Conservation (phyloP, 2,329 filamentous ascomycete species). For the Aspergillus bombycis region DNA sequence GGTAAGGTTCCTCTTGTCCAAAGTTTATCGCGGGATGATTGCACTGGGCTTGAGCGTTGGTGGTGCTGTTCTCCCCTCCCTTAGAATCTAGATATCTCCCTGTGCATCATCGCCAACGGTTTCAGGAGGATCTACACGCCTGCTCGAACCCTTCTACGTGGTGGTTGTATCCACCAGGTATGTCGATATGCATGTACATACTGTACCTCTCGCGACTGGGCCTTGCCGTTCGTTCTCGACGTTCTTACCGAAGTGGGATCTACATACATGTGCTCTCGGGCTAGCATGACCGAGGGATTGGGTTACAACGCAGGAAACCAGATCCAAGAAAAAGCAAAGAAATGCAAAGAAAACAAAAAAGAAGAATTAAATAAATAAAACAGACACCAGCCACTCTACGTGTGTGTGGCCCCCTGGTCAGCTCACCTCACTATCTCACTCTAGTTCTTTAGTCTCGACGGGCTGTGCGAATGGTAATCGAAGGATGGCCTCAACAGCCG, state of each 20-base stretch:
- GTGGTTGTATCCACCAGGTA: not conserved
- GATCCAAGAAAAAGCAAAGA: not conserved
- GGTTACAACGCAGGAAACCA: not conserved
- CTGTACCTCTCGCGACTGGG: not conserved
- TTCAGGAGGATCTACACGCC: conserved; percentile 3
- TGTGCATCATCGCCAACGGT: conserved; percentile 16
- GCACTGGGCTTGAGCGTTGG: conserved; percentile 1
- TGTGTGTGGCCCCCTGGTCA: not conserved
- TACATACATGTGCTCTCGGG: not conserved
- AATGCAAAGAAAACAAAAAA: not conserved
- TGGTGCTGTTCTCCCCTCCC: not conserved
- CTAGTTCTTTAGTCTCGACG: not conserved
- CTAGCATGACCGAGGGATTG: not conserved
- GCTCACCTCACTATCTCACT: not conserved
- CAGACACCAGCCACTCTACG: not conserved
- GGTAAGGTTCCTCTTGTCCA: conserved; percentile 14
- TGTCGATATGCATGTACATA: not conserved
- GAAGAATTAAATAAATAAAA: not conserved
- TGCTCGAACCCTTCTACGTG: not conserved
- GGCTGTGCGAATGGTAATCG: conserved; percentile 1
- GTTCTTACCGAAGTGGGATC: not conserved
- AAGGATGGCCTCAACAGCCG: not conserved
- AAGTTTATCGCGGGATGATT: conserved; percentile 12
- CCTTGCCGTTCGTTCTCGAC: not conserved
- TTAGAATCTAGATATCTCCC: not conserved